Base-by-base conservation (phyloP, 129 eudicot genomes). In the Centrapalus pauciflorus region DNA sequence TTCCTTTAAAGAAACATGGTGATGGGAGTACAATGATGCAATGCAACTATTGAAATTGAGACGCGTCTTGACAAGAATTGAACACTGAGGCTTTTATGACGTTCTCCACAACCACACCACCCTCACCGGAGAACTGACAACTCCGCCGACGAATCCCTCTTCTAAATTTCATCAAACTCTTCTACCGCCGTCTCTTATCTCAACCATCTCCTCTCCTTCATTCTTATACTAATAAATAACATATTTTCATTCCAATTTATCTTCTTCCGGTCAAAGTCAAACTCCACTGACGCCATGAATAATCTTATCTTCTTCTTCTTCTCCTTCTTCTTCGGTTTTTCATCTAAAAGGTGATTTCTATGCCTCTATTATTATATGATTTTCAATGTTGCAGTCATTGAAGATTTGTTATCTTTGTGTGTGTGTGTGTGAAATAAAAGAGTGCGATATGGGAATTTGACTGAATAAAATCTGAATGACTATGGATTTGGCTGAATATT, bases 341-440 rank as follows among this genome's bases (percentile, higher is more conserved):
- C 43, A 4, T 73, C 67, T 24, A 20, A 70, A 65, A 70, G 88
- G 93, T 85, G 49, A 6, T 1, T 19, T 5, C 54, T 67, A 17
- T 12, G 7, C 45, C 70, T 66, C 28, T 57, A 55, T 24, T 21
- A 34, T 57, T 41, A 30, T 14, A 21, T 2, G 26, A 7, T 61
- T 21, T 20, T 56, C 2, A 5, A 16, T 9, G 20, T 55, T 55
- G 12, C 61, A 26, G 33, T 26, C 32, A 54, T 54, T 52, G 5
- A 9, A 54, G 5, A 9, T 4, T 13, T 56, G 63, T 8, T 2
- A 13, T 14, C 16, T 56, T 13, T 28, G 19, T 14, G 19, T 30
- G 13, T 28, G 2, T 20, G 0, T 30, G 34, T 29, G 3, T 38
- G 51, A 41, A 24, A 16, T 23, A 23, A 21, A 38, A 10, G 64